Base-by-base conservation (phyloP, 1,284 basidiomycete genomes). In the Meira nashicola region DNA sequence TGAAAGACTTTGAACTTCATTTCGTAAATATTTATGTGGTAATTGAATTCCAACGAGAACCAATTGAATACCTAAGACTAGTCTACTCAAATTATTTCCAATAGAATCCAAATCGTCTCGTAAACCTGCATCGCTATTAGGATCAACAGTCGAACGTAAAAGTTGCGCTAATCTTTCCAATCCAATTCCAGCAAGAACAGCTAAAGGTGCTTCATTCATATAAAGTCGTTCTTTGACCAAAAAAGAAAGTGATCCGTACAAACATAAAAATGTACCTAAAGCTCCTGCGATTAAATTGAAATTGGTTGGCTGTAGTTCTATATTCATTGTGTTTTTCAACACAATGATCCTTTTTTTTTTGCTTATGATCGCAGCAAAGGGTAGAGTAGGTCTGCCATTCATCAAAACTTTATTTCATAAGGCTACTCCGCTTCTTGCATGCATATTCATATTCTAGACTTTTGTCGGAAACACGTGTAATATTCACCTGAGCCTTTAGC, bases 21-120 rank as follows among this genome's bases (percentile, higher is more conserved):
- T 57, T 57, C 59, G 58, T 2, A 63, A 65, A 50, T 69, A 71
- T 41, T 71, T 65, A 55, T 71, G 69, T 9, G 70, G 71, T 41
- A 74, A 65, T 57, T 72, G 68, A 44, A 74, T 60, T 19, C 70
- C 71, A 0, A 71, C 66, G 0, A 74, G 52, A 8, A 63, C 63
- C 50, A 72, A 61, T 54, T 70, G 68, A 37, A 72, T 67, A 7
- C 70, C 69, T n/a, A 74, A 66, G 15, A 71, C 65, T 19, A 74
- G 58, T 0, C 71, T 54, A 49, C 63, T 66, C 2, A 73, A 52
- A 6, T 60, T 67, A 11, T 71, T 63, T 17, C 61, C 62, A 54
- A 73, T 19, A 17, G 64, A 51, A 54, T 73, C 71, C 2, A 56
- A 33, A 17, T 40, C 41, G n/a, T 59, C 57, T 8, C 28, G 28